Percentiles rank a stretch among this genome's conserved stretches.
Evolutionary conservation across 2,329 filamentous ascomycete species (phyloP).

Genomic region (Botrytis hyacinthi): DNA sequence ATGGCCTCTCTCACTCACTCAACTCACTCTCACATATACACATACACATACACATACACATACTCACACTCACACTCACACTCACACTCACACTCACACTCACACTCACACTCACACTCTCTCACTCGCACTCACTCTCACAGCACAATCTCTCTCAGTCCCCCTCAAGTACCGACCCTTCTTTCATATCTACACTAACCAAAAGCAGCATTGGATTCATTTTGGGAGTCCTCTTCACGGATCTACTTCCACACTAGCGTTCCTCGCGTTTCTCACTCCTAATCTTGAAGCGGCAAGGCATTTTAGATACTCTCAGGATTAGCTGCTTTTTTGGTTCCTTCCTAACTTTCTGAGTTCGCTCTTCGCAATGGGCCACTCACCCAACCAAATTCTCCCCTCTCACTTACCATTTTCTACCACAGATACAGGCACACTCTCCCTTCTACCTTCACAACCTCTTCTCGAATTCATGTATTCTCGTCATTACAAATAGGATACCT

Average conservation of each 20-base stretch:
- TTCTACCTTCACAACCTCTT: background rate
- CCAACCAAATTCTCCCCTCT: slow-evolving; percentile 17
- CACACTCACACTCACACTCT: too few relatives aligned
- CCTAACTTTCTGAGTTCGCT: slow-evolving; percentile 14
- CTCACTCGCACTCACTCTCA: too few relatives aligned
- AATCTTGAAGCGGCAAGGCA: slow-evolving; percentile 20
- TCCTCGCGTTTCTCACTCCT: slow-evolving; percentile 11
- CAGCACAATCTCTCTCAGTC: background rate
- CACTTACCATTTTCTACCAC: slow-evolving; percentile 2
- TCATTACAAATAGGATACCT: slow-evolving; percentile 15
- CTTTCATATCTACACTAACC: background rate
- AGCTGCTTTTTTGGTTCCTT: slow-evolving; percentile 13
- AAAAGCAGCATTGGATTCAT: slow-evolving; percentile 19
- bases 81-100: too few relatives aligned
- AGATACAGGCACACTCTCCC: background rate
- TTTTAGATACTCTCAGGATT: slow-evolving; percentile 10
- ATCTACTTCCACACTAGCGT: slow-evolving; percentile 16
- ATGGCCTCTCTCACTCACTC: background rate
- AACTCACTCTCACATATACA: too few relatives aligned
- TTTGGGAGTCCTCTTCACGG: slow-evolving; percentile 1
- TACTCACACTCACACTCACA: too few relatives aligned
- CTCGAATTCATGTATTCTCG: slow-evolving; percentile 2
- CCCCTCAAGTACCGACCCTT: slow-evolving; percentile 1
- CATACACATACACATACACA: too few relatives aligned
- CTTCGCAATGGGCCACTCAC: slow-evolving; percentile 16